Base-by-base conservation (phyloP, 2,329 filamentous ascomycete species). In the Microcera coccophila region DNA sequence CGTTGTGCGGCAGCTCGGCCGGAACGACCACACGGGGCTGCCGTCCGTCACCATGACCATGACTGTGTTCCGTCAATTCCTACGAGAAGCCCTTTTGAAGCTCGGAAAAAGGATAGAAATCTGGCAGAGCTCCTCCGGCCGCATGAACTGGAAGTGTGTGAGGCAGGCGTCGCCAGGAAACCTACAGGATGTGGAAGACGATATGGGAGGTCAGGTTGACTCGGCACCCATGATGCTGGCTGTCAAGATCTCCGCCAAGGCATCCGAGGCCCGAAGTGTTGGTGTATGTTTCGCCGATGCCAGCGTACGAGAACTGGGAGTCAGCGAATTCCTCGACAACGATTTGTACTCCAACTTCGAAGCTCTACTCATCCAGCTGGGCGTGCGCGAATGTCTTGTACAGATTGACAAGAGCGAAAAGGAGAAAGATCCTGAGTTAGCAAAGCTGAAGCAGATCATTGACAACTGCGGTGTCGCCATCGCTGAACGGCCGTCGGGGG, bases 261-360 rank as follows among this genome's bases (percentile, higher is more conserved):
- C 89, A 1, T 79, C 79, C 0, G 91, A 97, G 63, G 87, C 85
- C 5, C 79, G 93, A 35, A 87, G 79, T 52, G 85, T 98, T 1
- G 93, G 93, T 8, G 91, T 98, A 4, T 97, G 93, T 68, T 98
- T 98, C 62, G 94, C 93, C 7, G 93, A 98, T 72, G 93, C 94
- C 1, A 96, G 89, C 53, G 91, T 97, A 19, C 79, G 93, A 39
- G 93, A 98, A 70, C 77, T 98, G 3, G 93, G 93, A 8, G 90
- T 98, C 41, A 95, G 88, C 72, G 94, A 98, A 62, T 98, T 98
- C 53, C 79, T 95, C n/a, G 93, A 98, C 73, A 98, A 97, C 61
- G 93, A 98, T 62, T 75, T 96, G 9, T 98, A 94, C 70, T 97
- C 91, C 39, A 98, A 98, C 64, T 94, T 98, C 54, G 93, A 98